phyloP scores from a whole-genome alignment of 108 stramenopile species.

The Stephanodiscus triporus region DNA sequence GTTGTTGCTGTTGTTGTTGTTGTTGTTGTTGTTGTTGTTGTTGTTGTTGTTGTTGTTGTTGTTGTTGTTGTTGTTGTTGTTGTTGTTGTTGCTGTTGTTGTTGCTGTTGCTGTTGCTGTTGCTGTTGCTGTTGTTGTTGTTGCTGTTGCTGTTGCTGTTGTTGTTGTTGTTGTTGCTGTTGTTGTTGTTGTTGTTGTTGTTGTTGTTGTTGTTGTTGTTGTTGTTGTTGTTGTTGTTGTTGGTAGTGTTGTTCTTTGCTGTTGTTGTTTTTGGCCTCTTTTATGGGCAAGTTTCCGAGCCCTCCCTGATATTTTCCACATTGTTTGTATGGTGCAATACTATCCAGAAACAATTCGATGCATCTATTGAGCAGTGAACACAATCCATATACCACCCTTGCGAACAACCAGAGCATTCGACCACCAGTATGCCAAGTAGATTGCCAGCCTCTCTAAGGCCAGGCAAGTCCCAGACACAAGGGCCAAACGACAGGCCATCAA shows the following conservation, averaged over 20 bases:
- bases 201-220: slow-evolving; percentile 9
- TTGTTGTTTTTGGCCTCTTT: not conserved
- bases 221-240: not conserved
- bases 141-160: slow-evolving; percentile 6
- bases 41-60: slow-evolving; percentile 13
- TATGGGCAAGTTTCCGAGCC: no score
- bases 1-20: slow-evolving; percentile 22
- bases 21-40: slow-evolving; percentile 21
- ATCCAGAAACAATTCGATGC: no score
- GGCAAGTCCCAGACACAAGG: no score
- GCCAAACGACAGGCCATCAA: no score
- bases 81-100: slow-evolving; percentile 17
- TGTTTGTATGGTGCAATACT: no score
- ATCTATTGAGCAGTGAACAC: no score
- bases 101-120: slow-evolving; percentile 5
- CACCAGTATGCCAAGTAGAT: no score
- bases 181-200: slow-evolving; percentile 20
- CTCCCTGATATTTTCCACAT: no score
- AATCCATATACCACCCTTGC: no score
- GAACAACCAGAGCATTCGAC: no score
- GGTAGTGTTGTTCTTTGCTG: not conserved
- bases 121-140: slow-evolving; percentile 8
- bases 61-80: slow-evolving; percentile 21
- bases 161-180: slow-evolving; percentile 12
- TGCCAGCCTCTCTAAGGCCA: no score